A percentile compares a stretch with the other conserved stretches of the same genome.
phyloP scores from a whole-genome alignment of 495 filamentous ascomycete genomes.

The Opeltia flavorubescens region DNA sequence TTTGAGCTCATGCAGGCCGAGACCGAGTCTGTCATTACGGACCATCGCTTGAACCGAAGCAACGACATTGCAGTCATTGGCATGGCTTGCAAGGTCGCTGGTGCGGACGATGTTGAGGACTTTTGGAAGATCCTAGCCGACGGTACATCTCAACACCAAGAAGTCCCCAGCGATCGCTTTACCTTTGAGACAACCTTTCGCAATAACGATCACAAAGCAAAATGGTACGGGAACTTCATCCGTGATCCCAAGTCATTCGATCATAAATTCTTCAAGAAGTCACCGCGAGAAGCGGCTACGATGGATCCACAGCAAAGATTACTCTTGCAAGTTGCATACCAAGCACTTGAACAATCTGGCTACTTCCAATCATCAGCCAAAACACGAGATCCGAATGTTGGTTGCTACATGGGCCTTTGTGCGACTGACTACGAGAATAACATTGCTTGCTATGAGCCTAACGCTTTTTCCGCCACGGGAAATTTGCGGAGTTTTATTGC shows the following conservation, averaged over 20 bases:
- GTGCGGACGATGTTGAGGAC: constrained; percentile 15
- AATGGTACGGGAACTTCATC: constrained; percentile 31
- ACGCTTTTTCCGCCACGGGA: constrained; percentile 22
- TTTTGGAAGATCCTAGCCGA: constrained; percentile 16
- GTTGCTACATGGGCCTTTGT: constrained; percentile 24
- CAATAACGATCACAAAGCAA: no score
- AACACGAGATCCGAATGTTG: constrained; percentile 14
- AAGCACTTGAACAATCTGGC: constrained; percentile 32
- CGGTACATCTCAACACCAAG: constrained; percentile 7
- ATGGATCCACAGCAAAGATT: constrained; percentile 41
- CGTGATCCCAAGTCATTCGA: constrained; percentile 33
- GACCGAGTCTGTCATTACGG: no score
- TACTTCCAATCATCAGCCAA: constrained; percentile 17
- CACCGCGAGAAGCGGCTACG: constrained; percentile 29
- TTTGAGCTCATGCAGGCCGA: no score
- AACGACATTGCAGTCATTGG: constrained; percentile 15
- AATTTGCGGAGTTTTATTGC: constrained; percentile 16
- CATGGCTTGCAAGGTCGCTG: constrained; percentile 10
- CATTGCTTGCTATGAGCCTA: constrained; percentile 17
- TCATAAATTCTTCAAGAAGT: constrained; percentile 37
- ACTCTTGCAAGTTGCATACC: constrained; percentile 33
- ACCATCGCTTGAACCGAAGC: no score
- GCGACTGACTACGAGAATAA: constrained; percentile 24
- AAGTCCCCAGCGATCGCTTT: constrained; percentile 10
- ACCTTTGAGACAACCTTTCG: constrained; percentile 6